These are phyloP conservation scores for Coemansia sp. DNA, from an alignment of 192 early-diverging fungal genomes.

Conservation along the genomic window DNA sequence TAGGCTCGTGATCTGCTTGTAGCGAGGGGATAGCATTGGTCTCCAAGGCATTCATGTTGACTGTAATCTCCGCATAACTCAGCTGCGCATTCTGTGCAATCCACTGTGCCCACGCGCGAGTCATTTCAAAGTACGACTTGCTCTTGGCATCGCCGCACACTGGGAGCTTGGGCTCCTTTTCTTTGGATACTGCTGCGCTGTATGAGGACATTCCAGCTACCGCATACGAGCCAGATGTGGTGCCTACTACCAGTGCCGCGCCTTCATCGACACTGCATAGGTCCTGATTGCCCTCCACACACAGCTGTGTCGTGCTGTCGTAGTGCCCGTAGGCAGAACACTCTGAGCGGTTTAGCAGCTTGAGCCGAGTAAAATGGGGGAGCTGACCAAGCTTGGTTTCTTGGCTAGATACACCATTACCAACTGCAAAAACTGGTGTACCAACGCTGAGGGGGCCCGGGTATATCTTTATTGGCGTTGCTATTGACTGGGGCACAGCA, in stretches of 20 bases:
- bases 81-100: conserved; percentile 6
- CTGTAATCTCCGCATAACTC: conserved; percentile 9
- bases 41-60: neutral
- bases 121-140: conserved; percentile 17
- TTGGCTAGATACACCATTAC: neutral
- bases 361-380: neutral
- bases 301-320: conserved; percentile 20
- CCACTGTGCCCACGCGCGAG: conserved; percentile 22
- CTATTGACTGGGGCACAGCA: conserved; percentile 9
- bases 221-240: neutral
- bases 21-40: neutral
- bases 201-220: conserved; percentile 24
- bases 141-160: neutral
- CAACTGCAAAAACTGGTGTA: conserved; percentile 7
- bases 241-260: conserved; percentile 19
- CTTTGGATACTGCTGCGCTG: neutral
- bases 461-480: conserved; percentile 17
- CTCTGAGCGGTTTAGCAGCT: neutral
- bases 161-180: neutral
- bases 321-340: conserved; percentile 13
- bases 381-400: neutral
- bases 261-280: conserved; percentile 28
- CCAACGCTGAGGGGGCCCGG: neutral
- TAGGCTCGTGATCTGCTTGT: neutral
- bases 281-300: neutral